Conservation (phyloP, 257 asterid genomes). For the Haberlea rhodopensis region DNA sequence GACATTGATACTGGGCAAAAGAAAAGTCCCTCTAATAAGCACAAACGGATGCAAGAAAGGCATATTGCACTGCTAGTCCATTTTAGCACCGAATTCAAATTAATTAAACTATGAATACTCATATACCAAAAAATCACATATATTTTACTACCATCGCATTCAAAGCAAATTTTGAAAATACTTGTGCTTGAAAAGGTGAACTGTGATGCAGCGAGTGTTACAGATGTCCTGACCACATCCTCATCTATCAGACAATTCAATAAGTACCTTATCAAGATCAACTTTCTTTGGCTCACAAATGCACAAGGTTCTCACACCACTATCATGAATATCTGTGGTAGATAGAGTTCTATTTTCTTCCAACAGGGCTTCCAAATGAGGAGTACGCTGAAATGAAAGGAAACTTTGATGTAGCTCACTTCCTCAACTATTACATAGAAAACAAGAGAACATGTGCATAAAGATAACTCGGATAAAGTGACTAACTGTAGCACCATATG, state of each 20-base stretch:
- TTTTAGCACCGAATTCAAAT: background rate
- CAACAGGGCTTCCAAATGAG: conserved; percentile 81
- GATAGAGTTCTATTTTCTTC: conserved; percentile 60
- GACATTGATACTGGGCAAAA: background rate
- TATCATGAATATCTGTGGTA: conserved; percentile 70
- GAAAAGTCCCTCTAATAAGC: background rate
- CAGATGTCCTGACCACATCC: conserved; percentile 9
- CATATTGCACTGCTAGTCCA: background rate
- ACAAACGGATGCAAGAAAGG: conserved; percentile 12
- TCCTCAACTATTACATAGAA: conserved; percentile 12
- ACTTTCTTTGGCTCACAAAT: conserved; percentile 56
- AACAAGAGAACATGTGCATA: conserved; percentile 15
- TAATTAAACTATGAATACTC: background rate
- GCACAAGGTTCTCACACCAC: conserved; percentile 84
- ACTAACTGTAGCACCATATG: conserved; percentile 77
- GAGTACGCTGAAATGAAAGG: conserved; percentile 52
- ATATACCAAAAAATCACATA: conserved; percentile 1
- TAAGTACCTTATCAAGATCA: conserved; percentile 78
- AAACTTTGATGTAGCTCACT: background rate
- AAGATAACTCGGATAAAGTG: conserved; percentile 12
- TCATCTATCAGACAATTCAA: conserved; percentile 10
- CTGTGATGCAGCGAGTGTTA: conserved; percentile 1
- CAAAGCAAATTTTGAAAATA: background rate
- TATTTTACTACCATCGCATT: background rate
- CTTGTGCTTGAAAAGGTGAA: conserved; percentile 4